phyloP scores from a whole-genome alignment of 2,329 filamentous ascomycete genomes.

The Phialophora expanda region DNA sequence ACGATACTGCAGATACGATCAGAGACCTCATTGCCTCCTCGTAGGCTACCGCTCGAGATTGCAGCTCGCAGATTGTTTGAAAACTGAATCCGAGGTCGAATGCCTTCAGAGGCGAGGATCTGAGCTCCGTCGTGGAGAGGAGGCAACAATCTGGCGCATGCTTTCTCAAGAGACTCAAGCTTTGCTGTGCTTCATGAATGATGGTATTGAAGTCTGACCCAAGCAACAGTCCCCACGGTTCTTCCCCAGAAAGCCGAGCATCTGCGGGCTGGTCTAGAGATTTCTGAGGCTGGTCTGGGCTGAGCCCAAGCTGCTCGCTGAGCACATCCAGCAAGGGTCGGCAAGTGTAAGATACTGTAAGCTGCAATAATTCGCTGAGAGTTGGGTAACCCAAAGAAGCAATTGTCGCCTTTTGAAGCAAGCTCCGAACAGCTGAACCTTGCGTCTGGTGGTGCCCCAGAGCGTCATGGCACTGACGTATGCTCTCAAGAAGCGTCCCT shows the following conservation, averaged over 20 bases:
- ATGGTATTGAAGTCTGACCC: constrained; percentile 7
- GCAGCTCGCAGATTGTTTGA: constrained; percentile 20
- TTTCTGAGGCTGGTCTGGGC: background rate
- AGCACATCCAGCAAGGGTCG: constrained; percentile 21
- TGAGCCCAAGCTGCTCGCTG: constrained; percentile 25
- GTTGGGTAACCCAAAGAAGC: constrained; percentile 20
- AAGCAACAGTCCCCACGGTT: constrained; percentile 18
- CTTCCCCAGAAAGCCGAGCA: background rate
- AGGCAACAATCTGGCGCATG: constrained; percentile 22
- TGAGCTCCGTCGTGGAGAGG: constrained; percentile 10
- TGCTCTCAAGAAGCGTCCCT: constrained; percentile 5
- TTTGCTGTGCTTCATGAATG: constrained; percentile 22
- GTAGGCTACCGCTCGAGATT: constrained; percentile 22
- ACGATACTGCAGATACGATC: constrained; percentile 10
- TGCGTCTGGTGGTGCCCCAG: constrained; percentile 12
- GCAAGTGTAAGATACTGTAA: constrained; percentile 19
- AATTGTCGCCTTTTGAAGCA: constrained; percentile 19
- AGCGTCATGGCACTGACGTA: constrained; percentile 16
- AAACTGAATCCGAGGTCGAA: constrained; percentile 25
- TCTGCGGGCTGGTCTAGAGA: background rate
- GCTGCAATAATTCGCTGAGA: constrained; percentile 18
- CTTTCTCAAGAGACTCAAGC: constrained; percentile 24
- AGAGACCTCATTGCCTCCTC: constrained; percentile 25
- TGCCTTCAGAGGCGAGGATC: constrained; percentile 9
- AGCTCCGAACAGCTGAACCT: constrained; percentile 12